Evolutionary conservation across 2,329 filamentous ascomycete genomes (phyloP), one percentile per base, ranked within the genome.

Genomic region (Sporothrix euskadiensis): DNA sequence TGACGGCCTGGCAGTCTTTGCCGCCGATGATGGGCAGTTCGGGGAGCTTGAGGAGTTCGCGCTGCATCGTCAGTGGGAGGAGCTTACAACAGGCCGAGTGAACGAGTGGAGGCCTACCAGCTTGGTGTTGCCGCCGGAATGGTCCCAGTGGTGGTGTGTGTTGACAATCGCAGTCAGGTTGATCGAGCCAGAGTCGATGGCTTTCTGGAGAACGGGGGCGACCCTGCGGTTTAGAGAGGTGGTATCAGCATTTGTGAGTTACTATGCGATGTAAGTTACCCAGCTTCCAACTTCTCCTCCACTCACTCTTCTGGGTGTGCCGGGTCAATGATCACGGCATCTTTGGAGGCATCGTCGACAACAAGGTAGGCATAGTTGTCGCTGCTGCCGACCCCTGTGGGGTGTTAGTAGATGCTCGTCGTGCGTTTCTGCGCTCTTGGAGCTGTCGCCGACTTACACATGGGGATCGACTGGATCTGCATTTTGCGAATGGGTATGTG

Each of bases 131-230:
- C 96, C 96, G 76, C 96, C 96, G 0, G 96, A 91, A 82, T 99
- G 96, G 77, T 99, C 96, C 86, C 91, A 91, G 81, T 99, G 96
- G 80, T 98, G 95, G 80, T 99, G 96, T 1, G 96, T 99, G 80
- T 99, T 99, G 79, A 98, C 90, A 80, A 99, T 97, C 69, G 91
- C 92, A 32, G 88, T 94, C 75, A 99, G 84, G 78, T 97, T 94
- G 79, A 97, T 93, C 77, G 89, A 88, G 19, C 91, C 91, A 30
- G 85, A 83, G 56, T 89, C 83, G 6, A 93, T 91, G 74, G 92
- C 90, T 76, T 94, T 87, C 80, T 95, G 91, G 71, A 99, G 83
- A 19, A 90, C 82, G 0, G 89, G 89, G 0, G 85, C 82, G 65
- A 91, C 88, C 78, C 89, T 91, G 71, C 66, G 44, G n/a, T 30